A percentile compares a stretch with the other conserved stretches of the same genome.
Evolutionary conservation across 2,329 filamentous ascomycete species (phyloP).

Genomic region (Fusarium bulbicola): DNA sequence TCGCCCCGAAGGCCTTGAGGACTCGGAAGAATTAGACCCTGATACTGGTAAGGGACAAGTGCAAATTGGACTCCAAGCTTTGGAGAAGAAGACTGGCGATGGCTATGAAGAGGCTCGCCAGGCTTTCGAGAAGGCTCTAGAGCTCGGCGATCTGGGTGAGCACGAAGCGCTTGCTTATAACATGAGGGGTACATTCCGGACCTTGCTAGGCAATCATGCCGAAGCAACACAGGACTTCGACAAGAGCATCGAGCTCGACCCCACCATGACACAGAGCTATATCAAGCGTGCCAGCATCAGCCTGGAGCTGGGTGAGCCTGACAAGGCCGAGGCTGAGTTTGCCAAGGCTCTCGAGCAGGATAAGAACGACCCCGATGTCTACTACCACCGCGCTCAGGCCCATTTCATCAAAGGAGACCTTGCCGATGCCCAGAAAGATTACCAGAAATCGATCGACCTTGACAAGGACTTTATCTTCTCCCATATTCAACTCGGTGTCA

Average conservation of each 20-base stretch:
- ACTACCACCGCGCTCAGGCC: constrained; percentile 97
- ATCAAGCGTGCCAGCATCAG: constrained; percentile 99
- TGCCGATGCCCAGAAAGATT: constrained; percentile 93
- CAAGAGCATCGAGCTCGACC: constrained; percentile 91
- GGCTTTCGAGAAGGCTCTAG: constrained; percentile 88
- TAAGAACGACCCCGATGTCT: constrained; percentile 92
- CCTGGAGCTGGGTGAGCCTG: constrained; percentile 87
- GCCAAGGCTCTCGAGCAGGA: constrained; percentile 86
- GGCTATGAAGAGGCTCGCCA: constrained; percentile 89
- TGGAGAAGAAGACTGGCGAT: constrained; percentile 87
- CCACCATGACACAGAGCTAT: constrained; percentile 91
- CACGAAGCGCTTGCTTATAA: constrained; percentile 94
- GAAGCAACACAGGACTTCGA: constrained; percentile 86
- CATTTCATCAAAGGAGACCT: constrained; percentile 98
- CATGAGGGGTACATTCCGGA: constrained; percentile 95
- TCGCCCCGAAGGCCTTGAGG: constrained; percentile 83
- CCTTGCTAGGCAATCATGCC: constrained; percentile 87
- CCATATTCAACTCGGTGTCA: constrained; percentile 98
- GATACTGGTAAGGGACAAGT: constrained; percentile 86
- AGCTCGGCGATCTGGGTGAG: constrained; percentile 80
- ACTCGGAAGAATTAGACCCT: constrained; percentile 78
- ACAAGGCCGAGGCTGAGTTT: constrained; percentile 89
- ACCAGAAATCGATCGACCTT: constrained; percentile 98
- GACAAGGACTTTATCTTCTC: constrained; percentile 98
- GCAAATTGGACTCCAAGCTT: constrained; percentile 80